Base-by-base conservation (phyloP, 495 filamentous ascomycete species). In the Penicillium simplicissimum region DNA sequence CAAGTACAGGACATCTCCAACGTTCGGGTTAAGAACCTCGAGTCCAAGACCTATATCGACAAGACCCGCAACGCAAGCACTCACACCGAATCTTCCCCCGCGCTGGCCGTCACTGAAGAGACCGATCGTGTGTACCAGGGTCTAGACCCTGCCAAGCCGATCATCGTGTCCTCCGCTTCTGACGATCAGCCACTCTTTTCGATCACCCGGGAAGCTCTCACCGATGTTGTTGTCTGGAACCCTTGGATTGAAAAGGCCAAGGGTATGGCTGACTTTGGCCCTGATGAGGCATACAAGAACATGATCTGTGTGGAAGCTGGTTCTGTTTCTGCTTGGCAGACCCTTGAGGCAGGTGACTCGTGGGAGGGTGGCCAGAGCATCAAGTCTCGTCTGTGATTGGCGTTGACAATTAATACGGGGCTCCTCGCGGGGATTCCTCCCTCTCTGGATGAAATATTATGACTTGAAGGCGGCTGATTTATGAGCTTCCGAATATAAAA, bases 261-360 rank as follows among this genome's bases (percentile, higher is more conserved):
- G 64, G 83, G 82, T 0, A 93, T 98, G 82, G 87, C 79, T 36
- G 95, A 99, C 68, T 97, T 99, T 75, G 86, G 82, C 49, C 94
- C 94, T 4, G 87, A 92, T 67, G 90, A 92, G 59, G 95, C 91
- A 23, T 97, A 87, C 75, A 89, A 90, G 78, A 84, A 91, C 21
- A 96, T 98, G 91, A 77, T 98, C 52, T 97, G 94, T 74, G 85
- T 98, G 49, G 96, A 98, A 78, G 89, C 93, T 8, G 95, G 96
- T 2, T 82, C 88, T 0, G 95, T 99, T 14, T 78, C 81, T 59
- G 84, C 79, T 5, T 97, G 91, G 92, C 85, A 88, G 75, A 88
- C 84, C 11, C 78, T 99, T 58, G 96, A 97, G 72, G 84, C 83
- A 10, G 91, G 91, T 9, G 95, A 96, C 67, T 87, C 87, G 9